A percentile compares a stretch with the other conserved stretches of the same genome.
Evolutionary conservation across 495 filamentous ascomycete genomes (phyloP).

Genomic region (Penicillium herquei): DNA sequence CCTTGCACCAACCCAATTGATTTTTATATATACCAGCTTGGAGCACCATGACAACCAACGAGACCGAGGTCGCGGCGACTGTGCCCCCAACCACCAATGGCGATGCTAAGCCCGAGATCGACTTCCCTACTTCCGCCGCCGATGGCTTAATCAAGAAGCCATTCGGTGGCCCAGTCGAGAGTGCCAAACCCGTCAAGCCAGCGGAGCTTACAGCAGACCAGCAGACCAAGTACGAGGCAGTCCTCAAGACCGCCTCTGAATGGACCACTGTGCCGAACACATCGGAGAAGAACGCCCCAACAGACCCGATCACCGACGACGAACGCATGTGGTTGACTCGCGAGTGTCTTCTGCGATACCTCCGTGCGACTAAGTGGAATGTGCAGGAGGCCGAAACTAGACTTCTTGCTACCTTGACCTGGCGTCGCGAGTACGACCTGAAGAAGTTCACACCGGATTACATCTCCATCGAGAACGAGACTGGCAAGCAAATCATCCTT

Average conservation of each 20-base stretch:
- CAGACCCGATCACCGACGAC: conserved; percentile 65
- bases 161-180: conserved; percentile 59
- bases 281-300: conserved; percentile 55
- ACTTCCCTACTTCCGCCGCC: conserved; percentile 43
- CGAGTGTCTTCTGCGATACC: conserved; percentile 89
- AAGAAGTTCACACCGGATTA: conserved; percentile 74
- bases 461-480: conserved; percentile 88
- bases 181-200: conserved; percentile 50
- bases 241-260: conserved; percentile 62
- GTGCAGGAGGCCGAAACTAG: conserved; percentile 71
- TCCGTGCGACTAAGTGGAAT: conserved; percentile 92
- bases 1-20: neutral
- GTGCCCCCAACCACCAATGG: conserved; percentile 17
- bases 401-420: conserved; percentile 73
- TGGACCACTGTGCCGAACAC: conserved; percentile 72
- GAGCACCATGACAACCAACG: conserved; percentile 14
- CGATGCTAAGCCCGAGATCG: conserved; percentile 25
- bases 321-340: conserved; percentile 89
- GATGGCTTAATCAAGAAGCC: conserved; percentile 64
- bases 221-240: conserved; percentile 72
- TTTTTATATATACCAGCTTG: neutral
- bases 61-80: conserved; percentile 7
- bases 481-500: conserved; percentile 86
- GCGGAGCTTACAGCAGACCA: conserved; percentile 70
- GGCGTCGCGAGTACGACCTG: conserved; percentile 85